phyloP scores from a whole-genome alignment of 495 filamentous ascomycete species.

The Penicillium argentinense region DNA sequence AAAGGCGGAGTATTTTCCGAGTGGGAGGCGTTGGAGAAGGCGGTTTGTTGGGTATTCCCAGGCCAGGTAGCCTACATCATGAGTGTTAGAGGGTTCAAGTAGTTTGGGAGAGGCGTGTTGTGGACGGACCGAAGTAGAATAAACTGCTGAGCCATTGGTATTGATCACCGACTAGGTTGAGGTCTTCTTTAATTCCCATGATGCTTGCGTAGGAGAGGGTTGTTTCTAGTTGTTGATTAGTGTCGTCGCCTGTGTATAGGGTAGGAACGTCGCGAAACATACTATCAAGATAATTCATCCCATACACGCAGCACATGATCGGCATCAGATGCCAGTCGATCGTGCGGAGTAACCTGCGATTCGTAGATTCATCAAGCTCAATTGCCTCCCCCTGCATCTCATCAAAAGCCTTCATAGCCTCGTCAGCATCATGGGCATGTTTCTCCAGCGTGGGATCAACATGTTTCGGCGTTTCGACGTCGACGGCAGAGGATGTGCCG shows the following conservation, averaged over 20 bases:
- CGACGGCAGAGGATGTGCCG: slow-evolving; percentile 21
- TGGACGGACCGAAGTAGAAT: slow-evolving; percentile 58
- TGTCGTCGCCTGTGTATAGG: not conserved
- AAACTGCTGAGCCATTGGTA: slow-evolving; percentile 57
- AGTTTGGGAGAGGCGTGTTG: no score
- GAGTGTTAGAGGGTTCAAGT: no score
- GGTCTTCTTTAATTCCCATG: slow-evolving; percentile 58
- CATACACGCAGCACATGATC: slow-evolving; percentile 60
- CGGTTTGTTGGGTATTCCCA: slow-evolving; percentile 65
- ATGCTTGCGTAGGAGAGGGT: slow-evolving; percentile 63
- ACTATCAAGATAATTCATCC: slow-evolving; percentile 65
- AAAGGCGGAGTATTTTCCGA: slow-evolving; percentile 59
- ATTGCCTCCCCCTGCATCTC: slow-evolving; percentile 47
- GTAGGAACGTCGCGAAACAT: slow-evolving; percentile 4
- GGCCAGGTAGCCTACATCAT: slow-evolving; percentile 61
- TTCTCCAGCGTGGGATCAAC: slow-evolving; percentile 43
- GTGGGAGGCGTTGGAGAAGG: slow-evolving; percentile 57
- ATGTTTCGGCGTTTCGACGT: slow-evolving; percentile 25
- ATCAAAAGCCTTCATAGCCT: slow-evolving; percentile 58
- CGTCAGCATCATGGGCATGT: slow-evolving; percentile 59
- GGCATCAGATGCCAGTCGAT: slow-evolving; percentile 67
- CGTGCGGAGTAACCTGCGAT: slow-evolving; percentile 51
- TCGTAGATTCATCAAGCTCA: slow-evolving; percentile 55
- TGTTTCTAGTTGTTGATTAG: no score
- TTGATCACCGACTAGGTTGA: slow-evolving; percentile 40